Percentiles rank a stretch among this genome's conserved stretches.
phyloP scores from a whole-genome alignment of 495 filamentous ascomycete genomes.

The Penicillium diatomitis region DNA sequence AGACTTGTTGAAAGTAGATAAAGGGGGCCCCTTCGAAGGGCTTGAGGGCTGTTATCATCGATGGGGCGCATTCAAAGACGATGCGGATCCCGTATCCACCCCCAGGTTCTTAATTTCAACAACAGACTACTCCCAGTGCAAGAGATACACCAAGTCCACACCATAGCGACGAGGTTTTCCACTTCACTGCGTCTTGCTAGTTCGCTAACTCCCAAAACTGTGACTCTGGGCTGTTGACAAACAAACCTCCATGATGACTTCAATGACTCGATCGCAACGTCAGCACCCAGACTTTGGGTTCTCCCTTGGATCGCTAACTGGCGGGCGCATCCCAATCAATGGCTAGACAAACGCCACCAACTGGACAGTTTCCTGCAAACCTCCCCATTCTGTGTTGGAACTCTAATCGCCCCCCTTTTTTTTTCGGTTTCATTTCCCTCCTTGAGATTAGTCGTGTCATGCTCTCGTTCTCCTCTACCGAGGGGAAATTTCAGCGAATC shows the following conservation, averaged over 20 bases:
- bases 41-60: background rate
- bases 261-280: constrained; percentile 2
- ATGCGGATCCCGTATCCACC: constrained; percentile 14
- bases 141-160: background rate
- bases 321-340: background rate
- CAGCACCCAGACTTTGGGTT: background rate
- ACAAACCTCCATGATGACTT: background rate
- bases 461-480: too few species aligned
- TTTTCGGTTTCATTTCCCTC: background rate
- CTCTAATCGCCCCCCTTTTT: background rate
- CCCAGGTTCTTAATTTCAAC: background rate
- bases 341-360: background rate
- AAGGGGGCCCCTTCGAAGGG: constrained; percentile 11
- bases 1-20: background rate
- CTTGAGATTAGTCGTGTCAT: too few species aligned
- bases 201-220: too few species aligned
- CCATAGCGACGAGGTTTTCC: too few species aligned
- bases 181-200: too few species aligned
- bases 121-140: background rate
- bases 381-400: background rate
- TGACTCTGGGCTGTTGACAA: background rate
- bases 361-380: background rate
- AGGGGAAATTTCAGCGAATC: background rate
- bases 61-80: constrained; percentile 7
- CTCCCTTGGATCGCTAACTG: background rate